These are phyloP conservation scores for Candida argentea DNA, from an alignment of 805 yeast species.

Conservation along the genomic window DNA sequence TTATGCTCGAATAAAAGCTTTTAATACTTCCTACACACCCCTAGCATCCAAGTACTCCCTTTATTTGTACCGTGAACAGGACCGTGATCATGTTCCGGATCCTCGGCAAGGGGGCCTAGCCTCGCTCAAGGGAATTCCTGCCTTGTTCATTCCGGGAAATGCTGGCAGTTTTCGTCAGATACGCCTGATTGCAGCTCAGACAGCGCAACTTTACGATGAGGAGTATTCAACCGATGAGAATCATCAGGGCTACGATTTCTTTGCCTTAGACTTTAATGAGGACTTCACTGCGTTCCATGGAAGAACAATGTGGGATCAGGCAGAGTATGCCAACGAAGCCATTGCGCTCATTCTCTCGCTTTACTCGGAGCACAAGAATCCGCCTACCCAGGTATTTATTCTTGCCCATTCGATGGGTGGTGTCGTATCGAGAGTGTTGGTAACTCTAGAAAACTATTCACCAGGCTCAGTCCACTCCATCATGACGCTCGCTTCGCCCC, in stretches of 20 bases:
- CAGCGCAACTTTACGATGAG: conserved; percentile 46
- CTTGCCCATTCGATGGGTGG: conserved; percentile 98
- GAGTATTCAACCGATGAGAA: conserved; percentile 7
- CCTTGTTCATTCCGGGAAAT: conserved; percentile 91
- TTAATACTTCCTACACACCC: conserved; percentile 59
- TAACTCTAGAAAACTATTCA: conserved; percentile 67
- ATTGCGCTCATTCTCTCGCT: conserved; percentile 62
- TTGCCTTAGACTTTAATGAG: conserved; percentile 89
- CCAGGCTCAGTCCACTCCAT: conserved; percentile 72
- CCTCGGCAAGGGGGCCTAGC: conserved; percentile 17
- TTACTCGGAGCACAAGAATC: conserved; percentile 34
- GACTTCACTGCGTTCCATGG: conserved; percentile 97
- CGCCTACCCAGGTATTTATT: conserved; percentile 65
- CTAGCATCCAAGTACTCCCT: conserved; percentile 78
- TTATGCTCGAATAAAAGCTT: conserved; percentile 63
- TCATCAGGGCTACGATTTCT: conserved; percentile 59
- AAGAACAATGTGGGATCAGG: conserved; percentile 84
- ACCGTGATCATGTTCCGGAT: conserved; percentile 46
- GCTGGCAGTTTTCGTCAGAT: conserved; percentile 92
- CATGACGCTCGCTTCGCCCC: conserved; percentile 83
- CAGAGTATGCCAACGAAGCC: conserved; percentile 87
- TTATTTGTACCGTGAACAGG: conserved; percentile 79
- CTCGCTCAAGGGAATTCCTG: conserved; percentile 65
- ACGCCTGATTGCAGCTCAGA: conserved; percentile 82
- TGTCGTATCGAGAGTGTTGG: conserved; percentile 77